A percentile compares a stretch with the other conserved stretches of the same genome.
Conservation (phyloP, 1,284 basidiomycete genomes). For the Golubevia pallescens region DNA sequence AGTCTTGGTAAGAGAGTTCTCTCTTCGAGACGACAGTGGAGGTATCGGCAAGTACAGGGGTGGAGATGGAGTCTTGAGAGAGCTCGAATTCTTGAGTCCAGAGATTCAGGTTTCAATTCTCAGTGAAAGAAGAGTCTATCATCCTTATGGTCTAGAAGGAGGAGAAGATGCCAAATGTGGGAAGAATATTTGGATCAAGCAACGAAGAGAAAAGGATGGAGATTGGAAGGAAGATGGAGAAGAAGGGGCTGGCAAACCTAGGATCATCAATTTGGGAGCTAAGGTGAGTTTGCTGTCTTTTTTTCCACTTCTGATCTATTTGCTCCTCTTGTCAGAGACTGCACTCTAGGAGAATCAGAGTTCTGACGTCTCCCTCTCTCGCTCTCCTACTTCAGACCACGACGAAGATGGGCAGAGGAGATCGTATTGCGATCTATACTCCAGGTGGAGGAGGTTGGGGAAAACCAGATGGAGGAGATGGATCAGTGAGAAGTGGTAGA, state of each 20-base stretch:
- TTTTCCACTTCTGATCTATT: conserved; percentile 10
- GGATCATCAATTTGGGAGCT: conserved; percentile 51
- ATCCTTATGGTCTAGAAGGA: conserved; percentile 58
- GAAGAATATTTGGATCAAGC: conserved; percentile 60
- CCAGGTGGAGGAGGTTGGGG: conserved; percentile 62
- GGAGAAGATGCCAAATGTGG: conserved; percentile 46
- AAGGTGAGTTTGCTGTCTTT: conserved; percentile 26
- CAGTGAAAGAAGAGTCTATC: conserved; percentile 54
- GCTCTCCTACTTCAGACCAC: conserved; percentile 22
- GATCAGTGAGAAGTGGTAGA: not conserved
- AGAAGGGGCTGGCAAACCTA: conserved; percentile 19
- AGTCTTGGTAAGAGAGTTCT: conserved; percentile 64
- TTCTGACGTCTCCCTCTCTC: not conserved
- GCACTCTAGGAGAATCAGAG: not conserved
- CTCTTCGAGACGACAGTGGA: conserved; percentile 61
- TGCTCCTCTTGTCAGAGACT: not conserved
- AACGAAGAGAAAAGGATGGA: conserved; percentile 42
- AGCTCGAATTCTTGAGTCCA: conserved; percentile 63
- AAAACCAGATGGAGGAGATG: not conserved
- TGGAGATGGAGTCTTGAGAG: conserved; percentile 61
- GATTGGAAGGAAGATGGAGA: conserved; percentile 23
- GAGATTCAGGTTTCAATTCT: conserved; percentile 56
- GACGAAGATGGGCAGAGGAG: conserved; percentile 39
- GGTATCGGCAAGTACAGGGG: conserved; percentile 56
- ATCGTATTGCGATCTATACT: conserved; percentile 56